phyloP scores from a whole-genome alignment of 169 alveolate genomes.

The Eimeria praecox region DNA sequence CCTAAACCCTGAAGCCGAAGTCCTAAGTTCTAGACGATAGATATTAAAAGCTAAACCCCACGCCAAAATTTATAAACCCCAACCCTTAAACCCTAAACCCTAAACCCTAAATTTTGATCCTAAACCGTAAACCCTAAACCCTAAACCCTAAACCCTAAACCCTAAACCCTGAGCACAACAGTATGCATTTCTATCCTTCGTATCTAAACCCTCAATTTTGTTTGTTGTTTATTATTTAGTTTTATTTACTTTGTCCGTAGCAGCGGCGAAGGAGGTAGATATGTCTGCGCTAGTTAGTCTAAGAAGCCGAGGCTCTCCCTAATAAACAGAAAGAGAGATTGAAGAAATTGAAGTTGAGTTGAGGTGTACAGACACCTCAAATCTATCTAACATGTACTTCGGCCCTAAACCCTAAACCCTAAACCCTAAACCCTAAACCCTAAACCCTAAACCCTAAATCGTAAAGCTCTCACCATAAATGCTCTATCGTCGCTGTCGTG shows the following conservation, averaged over 20 bases:
- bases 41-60: not conserved
- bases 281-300: not conserved
- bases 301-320: slow-evolving; percentile 23
- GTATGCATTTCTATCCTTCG: no score
- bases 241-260: not conserved
- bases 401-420: no score
- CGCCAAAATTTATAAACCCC: slow-evolving; percentile 32
- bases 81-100: slow-evolving; percentile 19
- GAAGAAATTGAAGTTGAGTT: not conserved
- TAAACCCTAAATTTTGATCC: slow-evolving; percentile 14
- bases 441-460: no score
- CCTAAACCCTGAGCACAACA: slow-evolving; percentile 7
- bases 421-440: not conserved
- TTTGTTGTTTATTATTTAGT: no score
- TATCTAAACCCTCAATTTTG: not conserved
- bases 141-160: slow-evolving; percentile 30
- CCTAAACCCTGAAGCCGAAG: not conserved
- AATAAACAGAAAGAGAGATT: not conserved
- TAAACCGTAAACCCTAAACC: slow-evolving; percentile 37
- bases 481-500: no score
- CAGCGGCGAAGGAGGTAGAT: not conserved
- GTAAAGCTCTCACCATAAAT: not conserved
- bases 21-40: slow-evolving; percentile 10
- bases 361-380: not conserved
- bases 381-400: no score